Percentiles rank a stretch among this genome's conserved stretches.
These are phyloP conservation scores for Erodium moschatum DNA, from an alignment of 441 rosid species.

Conservation along the genomic window DNA sequence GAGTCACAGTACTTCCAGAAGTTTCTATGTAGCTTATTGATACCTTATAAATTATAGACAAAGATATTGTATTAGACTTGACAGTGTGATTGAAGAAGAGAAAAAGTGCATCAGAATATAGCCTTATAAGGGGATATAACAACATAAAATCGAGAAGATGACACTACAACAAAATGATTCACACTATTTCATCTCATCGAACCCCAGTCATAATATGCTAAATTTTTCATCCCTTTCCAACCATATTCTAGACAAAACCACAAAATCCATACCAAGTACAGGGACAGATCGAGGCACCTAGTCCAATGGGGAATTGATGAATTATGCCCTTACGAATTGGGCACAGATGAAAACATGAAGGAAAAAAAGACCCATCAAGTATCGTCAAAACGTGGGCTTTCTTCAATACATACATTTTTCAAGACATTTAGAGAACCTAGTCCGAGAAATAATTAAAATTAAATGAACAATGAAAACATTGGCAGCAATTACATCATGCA, in stretches of 20 bases:
- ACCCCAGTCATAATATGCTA: not conserved
- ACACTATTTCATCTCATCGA: not conserved
- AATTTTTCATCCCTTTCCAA: not conserved
- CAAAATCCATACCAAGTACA: not conserved
- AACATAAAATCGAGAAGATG: not conserved
- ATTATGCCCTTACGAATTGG: too few relatives aligned
- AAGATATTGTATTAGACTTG: constrained; percentile 11
- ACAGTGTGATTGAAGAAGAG: not conserved
- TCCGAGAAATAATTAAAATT: not conserved
- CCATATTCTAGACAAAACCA: not conserved
- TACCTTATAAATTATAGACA: constrained; percentile 33
- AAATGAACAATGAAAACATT: not conserved
- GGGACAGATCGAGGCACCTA: not conserved
- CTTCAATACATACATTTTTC: not conserved
- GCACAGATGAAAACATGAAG: too few relatives aligned
- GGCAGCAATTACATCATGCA: not conserved
- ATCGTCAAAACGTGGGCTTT: too few relatives aligned
- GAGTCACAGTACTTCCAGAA: constrained; percentile 82
- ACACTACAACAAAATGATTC: not conserved
- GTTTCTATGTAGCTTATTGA: constrained; percentile 85
- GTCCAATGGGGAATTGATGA: too few relatives aligned
- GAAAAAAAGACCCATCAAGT: too few relatives aligned
- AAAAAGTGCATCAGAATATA: too few relatives aligned
- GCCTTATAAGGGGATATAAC: not conserved
- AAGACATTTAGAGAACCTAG: not conserved